Percentiles rank a stretch among this genome's conserved stretches.
phyloP scores from a whole-genome alignment of 1,284 basidiomycete species.

The Moniliophthora roreri region DNA sequence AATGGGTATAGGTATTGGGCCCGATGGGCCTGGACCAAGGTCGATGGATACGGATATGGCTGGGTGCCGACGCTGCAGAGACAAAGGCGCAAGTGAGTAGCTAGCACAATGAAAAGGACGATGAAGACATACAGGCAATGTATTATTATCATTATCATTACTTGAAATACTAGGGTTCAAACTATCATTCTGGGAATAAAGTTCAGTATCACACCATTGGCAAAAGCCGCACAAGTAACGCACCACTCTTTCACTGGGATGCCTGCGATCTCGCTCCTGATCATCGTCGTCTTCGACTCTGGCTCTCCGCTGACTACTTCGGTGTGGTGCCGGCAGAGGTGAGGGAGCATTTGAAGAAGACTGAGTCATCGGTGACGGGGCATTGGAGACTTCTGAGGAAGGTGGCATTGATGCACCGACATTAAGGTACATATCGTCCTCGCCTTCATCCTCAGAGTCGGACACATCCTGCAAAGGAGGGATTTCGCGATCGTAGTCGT shows the following conservation, averaged over 20 bases:
- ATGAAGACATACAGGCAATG: no score
- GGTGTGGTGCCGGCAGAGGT: background rate
- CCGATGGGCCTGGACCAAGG: no score
- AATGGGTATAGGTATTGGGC: no score
- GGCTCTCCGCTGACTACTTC: slow-evolving; percentile 39
- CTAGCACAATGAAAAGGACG: no score
- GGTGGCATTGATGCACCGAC: background rate
- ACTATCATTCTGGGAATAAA: background rate
- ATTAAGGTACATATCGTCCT: background rate
- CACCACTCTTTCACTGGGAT: slow-evolving; percentile 51
- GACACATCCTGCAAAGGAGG: slow-evolving; percentile 19
- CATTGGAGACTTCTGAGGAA: background rate
- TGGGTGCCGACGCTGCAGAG: no score
- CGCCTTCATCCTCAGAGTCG: slow-evolving; percentile 3
- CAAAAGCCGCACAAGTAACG: background rate
- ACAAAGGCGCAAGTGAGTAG: no score
- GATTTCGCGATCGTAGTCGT: slow-evolving; percentile 31
- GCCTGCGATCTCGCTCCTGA: slow-evolving; percentile 53
- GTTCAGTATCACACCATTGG: background rate
- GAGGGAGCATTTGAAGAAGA: background rate
- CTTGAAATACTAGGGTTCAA: background rate
- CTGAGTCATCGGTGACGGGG: background rate
- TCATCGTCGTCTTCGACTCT: slow-evolving; percentile 51
- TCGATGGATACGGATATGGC: no score
- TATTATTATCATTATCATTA: no score